Conservation (phyloP, 257 asterid species). For the Lycium ferocissimum region DNA sequence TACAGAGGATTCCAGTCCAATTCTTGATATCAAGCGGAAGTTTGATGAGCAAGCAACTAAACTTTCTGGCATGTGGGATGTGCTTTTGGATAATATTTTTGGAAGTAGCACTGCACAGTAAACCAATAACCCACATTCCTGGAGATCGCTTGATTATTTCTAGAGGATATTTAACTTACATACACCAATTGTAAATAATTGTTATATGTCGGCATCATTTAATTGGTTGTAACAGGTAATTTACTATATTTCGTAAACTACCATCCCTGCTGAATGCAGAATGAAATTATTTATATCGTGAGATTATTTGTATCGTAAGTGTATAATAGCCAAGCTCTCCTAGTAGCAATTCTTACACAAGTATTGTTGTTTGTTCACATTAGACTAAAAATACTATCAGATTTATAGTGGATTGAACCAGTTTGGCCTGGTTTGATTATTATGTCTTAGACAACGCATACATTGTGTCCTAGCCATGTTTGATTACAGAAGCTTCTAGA, state of each 20-base stretch:
- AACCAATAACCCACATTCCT: neutral
- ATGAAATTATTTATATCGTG: too few species aligned
- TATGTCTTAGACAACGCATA: too few species aligned
- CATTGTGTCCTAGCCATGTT: too few species aligned
- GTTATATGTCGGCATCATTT: neutral
- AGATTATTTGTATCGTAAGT: too few species aligned
- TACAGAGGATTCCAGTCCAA: neutral
- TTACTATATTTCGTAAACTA: neutral
- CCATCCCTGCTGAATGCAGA: neutral
- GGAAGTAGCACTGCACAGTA: neutral
- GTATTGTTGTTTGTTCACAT: neutral
- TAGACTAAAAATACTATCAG: neutral
- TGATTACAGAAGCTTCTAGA: neutral
- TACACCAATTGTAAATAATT: neutral
- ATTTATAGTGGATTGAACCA: neutral
- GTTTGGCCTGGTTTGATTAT: neutral
- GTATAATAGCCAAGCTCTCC: neutral
- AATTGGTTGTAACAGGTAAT: neutral
- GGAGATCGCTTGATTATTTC: neutral
- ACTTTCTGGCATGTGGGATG: neutral
- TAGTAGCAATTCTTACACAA: neutral
- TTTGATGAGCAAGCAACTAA: constrained; percentile 3
- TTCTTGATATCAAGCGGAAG: neutral
- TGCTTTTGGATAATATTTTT: neutral
- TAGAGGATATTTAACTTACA: neutral